These are phyloP conservation scores for Fusarium pseudonygamai DNA, from an alignment of 2,329 filamentous ascomycete genomes.

Conservation along the genomic window DNA sequence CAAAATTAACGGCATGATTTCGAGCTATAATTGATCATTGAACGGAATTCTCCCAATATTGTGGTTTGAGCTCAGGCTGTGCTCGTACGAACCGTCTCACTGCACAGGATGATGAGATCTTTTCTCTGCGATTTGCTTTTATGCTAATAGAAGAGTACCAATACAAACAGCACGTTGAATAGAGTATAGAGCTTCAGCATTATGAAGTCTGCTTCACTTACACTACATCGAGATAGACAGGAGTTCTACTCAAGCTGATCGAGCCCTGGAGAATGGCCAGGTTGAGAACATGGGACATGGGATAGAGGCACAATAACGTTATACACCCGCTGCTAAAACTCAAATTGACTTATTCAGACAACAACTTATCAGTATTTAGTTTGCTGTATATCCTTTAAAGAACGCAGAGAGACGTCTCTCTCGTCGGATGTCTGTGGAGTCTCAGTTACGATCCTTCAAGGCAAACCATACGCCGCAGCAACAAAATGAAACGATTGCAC, in stretches of 20 bases:
- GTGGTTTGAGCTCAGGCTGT: neutral
- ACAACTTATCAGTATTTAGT: neutral
- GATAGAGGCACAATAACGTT: neutral
- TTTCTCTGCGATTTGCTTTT: neutral
- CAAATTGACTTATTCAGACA: too few relatives aligned
- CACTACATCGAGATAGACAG: neutral
- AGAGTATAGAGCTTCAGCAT: neutral
- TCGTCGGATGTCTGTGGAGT: neutral
- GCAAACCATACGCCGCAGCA: neutral
- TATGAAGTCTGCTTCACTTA: neutral
- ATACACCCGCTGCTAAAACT: neutral
- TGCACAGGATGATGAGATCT: too few relatives aligned
- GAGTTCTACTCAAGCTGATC: neutral
- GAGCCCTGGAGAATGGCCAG: too few relatives aligned
- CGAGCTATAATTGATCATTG: neutral
- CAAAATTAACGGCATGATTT: fast-evolving
- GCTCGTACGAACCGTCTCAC: neutral
- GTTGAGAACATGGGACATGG: neutral
- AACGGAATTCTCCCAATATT: neutral
- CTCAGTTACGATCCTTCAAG: too few relatives aligned
- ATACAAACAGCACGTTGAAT: neutral
- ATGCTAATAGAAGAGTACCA: neutral
- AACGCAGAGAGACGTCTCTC: neutral
- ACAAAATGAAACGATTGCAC: neutral
- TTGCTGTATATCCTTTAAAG: neutral